These are phyloP conservation scores for Piper betle DNA, from an alignment of 164 flowering plant species.

Conservation along the genomic window DNA sequence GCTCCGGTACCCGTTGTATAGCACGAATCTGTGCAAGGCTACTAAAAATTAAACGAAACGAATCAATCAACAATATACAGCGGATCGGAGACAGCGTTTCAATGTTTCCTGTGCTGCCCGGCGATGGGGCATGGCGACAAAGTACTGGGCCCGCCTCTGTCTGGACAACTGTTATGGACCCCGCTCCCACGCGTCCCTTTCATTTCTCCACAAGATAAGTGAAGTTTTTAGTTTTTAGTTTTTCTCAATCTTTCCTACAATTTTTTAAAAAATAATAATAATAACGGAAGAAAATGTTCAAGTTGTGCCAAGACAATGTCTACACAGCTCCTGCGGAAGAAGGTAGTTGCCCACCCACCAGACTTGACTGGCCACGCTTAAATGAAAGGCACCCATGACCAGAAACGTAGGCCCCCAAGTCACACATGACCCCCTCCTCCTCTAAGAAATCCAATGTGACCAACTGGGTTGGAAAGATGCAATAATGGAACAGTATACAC, in stretches of 20 bases:
- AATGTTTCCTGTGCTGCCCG: neutral
- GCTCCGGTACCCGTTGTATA: too few species aligned
- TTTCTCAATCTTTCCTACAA: too few species aligned
- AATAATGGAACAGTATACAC: neutral
- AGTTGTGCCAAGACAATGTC: neutral
- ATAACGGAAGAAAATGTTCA: too few species aligned
- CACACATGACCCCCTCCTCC: neutral
- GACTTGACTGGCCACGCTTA: neutral
- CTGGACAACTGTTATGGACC: neutral
- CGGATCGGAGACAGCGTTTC: too few species aligned
- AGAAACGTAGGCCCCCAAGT: conserved; percentile 3
- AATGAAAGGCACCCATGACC: neutral
- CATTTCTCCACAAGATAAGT: neutral
- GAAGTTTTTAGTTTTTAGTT: neutral
- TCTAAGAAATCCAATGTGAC: neutral
- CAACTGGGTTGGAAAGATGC: neutral
- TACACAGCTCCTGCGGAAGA: neutral
- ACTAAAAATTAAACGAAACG: neutral
- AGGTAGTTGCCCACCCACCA: neutral
- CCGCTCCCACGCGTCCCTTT: neutral
- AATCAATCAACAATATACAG: neutral
- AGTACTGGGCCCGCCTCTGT: neutral
- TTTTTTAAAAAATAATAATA: too few species aligned
- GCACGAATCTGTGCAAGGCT: neutral
- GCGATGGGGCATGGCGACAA: neutral